A percentile compares a stretch with the other conserved stretches of the same genome.
Conservation (phyloP, 257 asterid genomes). For the Salvia splendens region DNA sequence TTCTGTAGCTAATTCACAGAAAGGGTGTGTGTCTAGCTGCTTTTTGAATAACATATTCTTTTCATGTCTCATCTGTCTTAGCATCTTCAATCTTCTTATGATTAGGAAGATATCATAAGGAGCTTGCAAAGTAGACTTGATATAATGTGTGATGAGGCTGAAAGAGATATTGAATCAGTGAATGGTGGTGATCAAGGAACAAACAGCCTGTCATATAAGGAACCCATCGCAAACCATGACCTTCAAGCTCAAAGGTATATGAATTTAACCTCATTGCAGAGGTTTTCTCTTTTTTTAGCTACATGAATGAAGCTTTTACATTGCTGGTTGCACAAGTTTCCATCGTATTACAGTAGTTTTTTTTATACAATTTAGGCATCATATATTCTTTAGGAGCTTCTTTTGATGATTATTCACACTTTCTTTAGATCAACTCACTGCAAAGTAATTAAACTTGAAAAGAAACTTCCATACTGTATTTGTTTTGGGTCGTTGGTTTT, state of each 20-base stretch:
- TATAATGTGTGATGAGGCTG: conserved; percentile 79
- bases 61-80: conserved; percentile 18
- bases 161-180: conserved; percentile 48
- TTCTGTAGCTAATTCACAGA: conserved; percentile 19
- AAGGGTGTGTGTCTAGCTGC: conserved; percentile 22
- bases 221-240: conserved; percentile 51
- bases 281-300: conserved; percentile 18
- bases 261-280: conserved; percentile 22
- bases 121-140: conserved; percentile 89
- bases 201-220: conserved; percentile 38
- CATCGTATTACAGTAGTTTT: no score
- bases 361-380: no score
- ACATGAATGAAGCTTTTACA: conserved; percentile 7
- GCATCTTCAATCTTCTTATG: conserved; percentile 36
- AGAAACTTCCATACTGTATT: background rate
- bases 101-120: conserved; percentile 81
- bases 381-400: conserved; percentile 4
- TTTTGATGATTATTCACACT: conserved; percentile 11
- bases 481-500: background rate
- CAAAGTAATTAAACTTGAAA: conserved; percentile 19
- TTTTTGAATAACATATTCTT: conserved; percentile 17
- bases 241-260: conserved; percentile 59
- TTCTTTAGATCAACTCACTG: conserved; percentile 4
- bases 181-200: conserved; percentile 43
- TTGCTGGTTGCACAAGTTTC: background rate